These are phyloP conservation scores for Pseudonectria buxi DNA, from an alignment of 2,329 filamentous ascomycete genomes.

Conservation along the genomic window DNA sequence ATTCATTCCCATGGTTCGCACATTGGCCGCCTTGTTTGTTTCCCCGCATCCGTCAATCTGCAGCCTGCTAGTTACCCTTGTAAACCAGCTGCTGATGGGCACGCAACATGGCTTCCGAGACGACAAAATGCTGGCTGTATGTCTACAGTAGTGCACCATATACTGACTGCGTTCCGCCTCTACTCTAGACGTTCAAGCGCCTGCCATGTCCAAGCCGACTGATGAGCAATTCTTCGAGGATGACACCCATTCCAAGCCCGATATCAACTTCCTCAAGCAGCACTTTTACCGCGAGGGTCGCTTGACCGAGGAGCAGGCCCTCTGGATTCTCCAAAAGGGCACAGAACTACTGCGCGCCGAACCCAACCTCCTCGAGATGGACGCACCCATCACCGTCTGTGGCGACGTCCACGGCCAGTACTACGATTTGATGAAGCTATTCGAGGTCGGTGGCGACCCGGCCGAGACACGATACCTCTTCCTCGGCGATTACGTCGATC, in stretches of 20 bases:
- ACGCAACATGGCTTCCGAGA: no score
- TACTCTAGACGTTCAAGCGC: slow-evolving; percentile 83
- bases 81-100: no score
- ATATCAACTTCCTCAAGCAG: slow-evolving; percentile 92
- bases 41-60: no score
- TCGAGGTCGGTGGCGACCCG: slow-evolving; percentile 95
- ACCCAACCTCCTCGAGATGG: slow-evolving; percentile 97
- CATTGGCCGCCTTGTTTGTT: no score
- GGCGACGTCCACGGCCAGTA: slow-evolving; percentile 98
- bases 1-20: slow-evolving; percentile 1
- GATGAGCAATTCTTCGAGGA: slow-evolving; percentile 93
- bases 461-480: slow-evolving; percentile 96
- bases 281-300: slow-evolving; percentile 98
- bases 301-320: slow-evolving; percentile 91
- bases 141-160: no score
- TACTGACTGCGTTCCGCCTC: slow-evolving; percentile 12
- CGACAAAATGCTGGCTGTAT: no score
- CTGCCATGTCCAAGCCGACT: slow-evolving; percentile 84
- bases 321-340: slow-evolving; percentile 88
- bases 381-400: slow-evolving; percentile 96
- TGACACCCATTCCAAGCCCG: slow-evolving; percentile 77
- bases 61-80: no score
- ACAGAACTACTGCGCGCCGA: slow-evolving; percentile 82
- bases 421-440: slow-evolving; percentile 99
- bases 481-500: slow-evolving; percentile 94